phyloP scores from a whole-genome alignment of 164 flowering plant genomes.

The Vitis amurensis region DNA sequence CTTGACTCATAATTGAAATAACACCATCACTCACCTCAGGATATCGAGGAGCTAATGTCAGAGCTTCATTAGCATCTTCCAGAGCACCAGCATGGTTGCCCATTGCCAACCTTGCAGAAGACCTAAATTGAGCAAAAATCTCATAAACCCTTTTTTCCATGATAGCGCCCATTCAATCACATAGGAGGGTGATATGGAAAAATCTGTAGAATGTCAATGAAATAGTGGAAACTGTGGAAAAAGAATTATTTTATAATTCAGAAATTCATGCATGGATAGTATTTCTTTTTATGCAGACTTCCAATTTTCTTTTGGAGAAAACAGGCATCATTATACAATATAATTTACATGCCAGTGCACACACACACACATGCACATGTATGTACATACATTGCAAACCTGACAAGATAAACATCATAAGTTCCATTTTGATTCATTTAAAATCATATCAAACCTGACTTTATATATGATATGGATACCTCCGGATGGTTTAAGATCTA shows the following conservation, averaged over 20 bases:
- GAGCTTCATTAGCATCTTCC: conserved; percentile 75
- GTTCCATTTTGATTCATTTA: neutral
- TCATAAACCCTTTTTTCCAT: neutral
- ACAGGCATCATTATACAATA: too few relatives aligned
- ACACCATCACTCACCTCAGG: conserved; percentile 47
- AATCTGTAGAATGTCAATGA: too few relatives aligned
- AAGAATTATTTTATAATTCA: too few relatives aligned
- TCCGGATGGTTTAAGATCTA: conserved; percentile 72
- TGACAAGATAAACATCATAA: too few relatives aligned
- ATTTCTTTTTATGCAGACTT: neutral
- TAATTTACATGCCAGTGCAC: too few relatives aligned
- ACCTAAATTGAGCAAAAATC: conserved; percentile 40
- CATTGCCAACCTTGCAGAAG: conserved; percentile 55
- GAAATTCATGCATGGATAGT: too few relatives aligned
- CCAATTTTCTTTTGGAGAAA: neutral
- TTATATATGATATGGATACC: conserved; percentile 63
- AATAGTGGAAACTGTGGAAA: too few relatives aligned
- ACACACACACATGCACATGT: too few relatives aligned
- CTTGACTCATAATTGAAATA: neutral
- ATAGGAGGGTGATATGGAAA: too few relatives aligned
- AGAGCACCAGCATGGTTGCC: conserved; percentile 63
- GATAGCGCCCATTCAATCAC: neutral
- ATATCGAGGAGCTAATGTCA: conserved; percentile 52
- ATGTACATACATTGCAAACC: too few relatives aligned
- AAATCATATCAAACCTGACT: conserved; percentile 52